A percentile compares a stretch with the other conserved stretches of the same genome.
These are phyloP conservation scores for Acacia pycnantha DNA, from an alignment of 331 rosid species.

Conservation along the genomic window DNA sequence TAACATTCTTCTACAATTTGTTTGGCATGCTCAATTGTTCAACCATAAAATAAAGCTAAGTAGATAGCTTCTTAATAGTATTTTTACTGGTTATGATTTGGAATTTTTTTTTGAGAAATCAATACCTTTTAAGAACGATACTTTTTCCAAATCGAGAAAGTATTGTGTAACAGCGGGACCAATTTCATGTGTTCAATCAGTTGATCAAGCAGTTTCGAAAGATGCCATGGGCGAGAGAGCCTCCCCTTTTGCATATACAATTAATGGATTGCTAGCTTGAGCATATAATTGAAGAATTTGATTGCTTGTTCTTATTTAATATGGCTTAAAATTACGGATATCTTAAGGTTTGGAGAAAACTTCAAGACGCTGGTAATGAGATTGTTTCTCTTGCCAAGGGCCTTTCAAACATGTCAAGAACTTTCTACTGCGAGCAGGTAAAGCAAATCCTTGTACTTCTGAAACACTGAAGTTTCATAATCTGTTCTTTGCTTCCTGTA, in stretches of 20 bases:
- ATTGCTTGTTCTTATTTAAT: conserved; percentile 20
- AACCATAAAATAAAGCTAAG: not conserved
- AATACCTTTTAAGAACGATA: not conserved
- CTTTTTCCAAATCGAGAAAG: not conserved
- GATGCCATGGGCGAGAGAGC: conserved; percentile 9
- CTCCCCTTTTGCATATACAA: not conserved
- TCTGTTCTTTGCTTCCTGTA: conserved; percentile 11
- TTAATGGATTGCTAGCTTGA: not conserved
- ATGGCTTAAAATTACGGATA: conserved; percentile 4
- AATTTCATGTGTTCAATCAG: conserved; percentile 4
- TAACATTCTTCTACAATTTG: not conserved
- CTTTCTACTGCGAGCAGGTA: conserved; percentile 65
- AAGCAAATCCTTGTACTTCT: conserved; percentile 17
- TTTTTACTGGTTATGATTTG: not conserved
- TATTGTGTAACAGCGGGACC: not conserved
- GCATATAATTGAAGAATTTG: conserved; percentile 11
- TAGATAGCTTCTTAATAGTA: not conserved
- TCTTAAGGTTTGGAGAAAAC: conserved; percentile 73
- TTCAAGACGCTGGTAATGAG: conserved; percentile 58
- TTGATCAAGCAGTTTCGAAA: not conserved
- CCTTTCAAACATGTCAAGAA: conserved; percentile 69
- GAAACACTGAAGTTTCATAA: not conserved
- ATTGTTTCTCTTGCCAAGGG: conserved; percentile 66
- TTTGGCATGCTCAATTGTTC: not conserved
- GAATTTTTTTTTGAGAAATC: not conserved